These are phyloP conservation scores for Candida mattraensis DNA, from an alignment of 805 yeast genomes.

Conservation along the genomic window DNA sequence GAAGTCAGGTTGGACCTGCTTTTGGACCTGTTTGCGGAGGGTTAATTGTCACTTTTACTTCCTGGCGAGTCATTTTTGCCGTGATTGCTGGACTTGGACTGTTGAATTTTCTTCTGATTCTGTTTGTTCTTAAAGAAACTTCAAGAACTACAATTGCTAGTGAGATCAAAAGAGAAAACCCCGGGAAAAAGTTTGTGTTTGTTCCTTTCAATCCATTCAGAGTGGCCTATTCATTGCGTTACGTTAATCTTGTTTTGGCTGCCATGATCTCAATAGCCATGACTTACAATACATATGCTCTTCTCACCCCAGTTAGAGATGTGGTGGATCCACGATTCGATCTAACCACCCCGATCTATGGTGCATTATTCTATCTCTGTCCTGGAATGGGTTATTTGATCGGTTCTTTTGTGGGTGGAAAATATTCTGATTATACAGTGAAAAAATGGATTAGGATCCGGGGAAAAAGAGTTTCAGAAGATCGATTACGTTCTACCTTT, in stretches of 20 bases:
- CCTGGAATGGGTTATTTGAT: slow-evolving; percentile 53
- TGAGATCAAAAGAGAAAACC: slow-evolving; percentile 25
- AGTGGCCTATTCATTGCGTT: slow-evolving; percentile 40
- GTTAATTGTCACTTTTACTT: slow-evolving; percentile 45
- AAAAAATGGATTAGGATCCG: slow-evolving; percentile 40
- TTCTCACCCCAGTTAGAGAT: slow-evolving; percentile 53
- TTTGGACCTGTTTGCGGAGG: slow-evolving; percentile 55
- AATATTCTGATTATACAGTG: slow-evolving; percentile 49
- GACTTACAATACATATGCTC: slow-evolving; percentile 48
- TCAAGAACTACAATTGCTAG: slow-evolving; percentile 30
- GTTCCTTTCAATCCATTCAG: slow-evolving; percentile 46
- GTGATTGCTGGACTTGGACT: slow-evolving; percentile 45
- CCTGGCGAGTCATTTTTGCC: slow-evolving; percentile 55
- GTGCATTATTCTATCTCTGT: slow-evolving; percentile 53
- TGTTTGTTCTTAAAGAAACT: slow-evolving; percentile 49
- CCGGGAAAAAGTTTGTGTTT: slow-evolving; percentile 39
- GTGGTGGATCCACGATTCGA: slow-evolving; percentile 56
- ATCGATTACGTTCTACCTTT: slow-evolving; percentile 42
- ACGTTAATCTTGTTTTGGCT: slow-evolving; percentile 43
- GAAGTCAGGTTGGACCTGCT: slow-evolving; percentile 54
- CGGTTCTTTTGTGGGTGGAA: slow-evolving; percentile 53
- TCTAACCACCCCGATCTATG: slow-evolving; percentile 45
- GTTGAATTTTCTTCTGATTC: slow-evolving; percentile 33
- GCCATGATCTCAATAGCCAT: slow-evolving; percentile 41
- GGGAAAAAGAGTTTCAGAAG: slow-evolving; percentile 51